These are phyloP conservation scores for Trypanosoma scelopori DNA, from an alignment of 208 protist genomes.

Conservation along the genomic window DNA sequence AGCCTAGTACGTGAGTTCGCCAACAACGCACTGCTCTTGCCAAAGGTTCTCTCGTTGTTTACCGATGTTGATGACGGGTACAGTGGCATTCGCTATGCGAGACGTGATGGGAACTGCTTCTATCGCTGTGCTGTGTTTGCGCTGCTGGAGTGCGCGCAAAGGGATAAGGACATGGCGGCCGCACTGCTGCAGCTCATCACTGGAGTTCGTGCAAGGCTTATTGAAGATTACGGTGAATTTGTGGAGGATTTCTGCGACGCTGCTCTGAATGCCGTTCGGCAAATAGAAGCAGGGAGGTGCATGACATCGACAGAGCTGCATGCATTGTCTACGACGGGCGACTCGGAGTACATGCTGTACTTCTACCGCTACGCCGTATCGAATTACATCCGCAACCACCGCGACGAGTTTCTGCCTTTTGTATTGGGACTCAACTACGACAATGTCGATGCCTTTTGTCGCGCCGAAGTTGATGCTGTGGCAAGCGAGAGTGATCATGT, in stretches of 20 bases:
- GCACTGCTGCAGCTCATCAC: slow-evolving; percentile 24
- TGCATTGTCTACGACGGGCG: slow-evolving; percentile 30
- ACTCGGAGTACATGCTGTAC: slow-evolving; percentile 57
- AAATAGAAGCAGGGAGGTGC: slow-evolving; percentile 32
- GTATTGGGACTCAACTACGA: slow-evolving; percentile 64
- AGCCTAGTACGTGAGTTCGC: slow-evolving; percentile 43
- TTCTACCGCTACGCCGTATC: slow-evolving; percentile 78
- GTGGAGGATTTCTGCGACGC: slow-evolving; percentile 74
- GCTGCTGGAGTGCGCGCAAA: slow-evolving; percentile 43
- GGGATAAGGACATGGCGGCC: slow-evolving; percentile 18
- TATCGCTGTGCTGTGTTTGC: slow-evolving; percentile 73
- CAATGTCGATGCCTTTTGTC: slow-evolving; percentile 64
- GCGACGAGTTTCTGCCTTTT: slow-evolving; percentile 72
- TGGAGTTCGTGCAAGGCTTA: slow-evolving; percentile 28
- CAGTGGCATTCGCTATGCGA: slow-evolving; percentile 55
- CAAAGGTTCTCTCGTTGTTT: slow-evolving; percentile 55
- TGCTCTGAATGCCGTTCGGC: slow-evolving; percentile 31
- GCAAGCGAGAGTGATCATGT: slow-evolving; percentile 80
- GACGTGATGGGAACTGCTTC: slow-evolving; percentile 89
- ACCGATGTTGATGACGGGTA: background rate
- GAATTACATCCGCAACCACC: slow-evolving; percentile 55
- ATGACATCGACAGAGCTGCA: slow-evolving; percentile 25
- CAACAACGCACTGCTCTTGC: slow-evolving; percentile 33
- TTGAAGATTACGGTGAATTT: slow-evolving; percentile 60
- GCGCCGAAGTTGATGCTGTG: slow-evolving; percentile 71